Evolutionary conservation across 495 filamentous ascomycete genomes (phyloP), one percentile per base, ranked within the genome.

Genomic region (Amphirosellinia nigrospora): DNA sequence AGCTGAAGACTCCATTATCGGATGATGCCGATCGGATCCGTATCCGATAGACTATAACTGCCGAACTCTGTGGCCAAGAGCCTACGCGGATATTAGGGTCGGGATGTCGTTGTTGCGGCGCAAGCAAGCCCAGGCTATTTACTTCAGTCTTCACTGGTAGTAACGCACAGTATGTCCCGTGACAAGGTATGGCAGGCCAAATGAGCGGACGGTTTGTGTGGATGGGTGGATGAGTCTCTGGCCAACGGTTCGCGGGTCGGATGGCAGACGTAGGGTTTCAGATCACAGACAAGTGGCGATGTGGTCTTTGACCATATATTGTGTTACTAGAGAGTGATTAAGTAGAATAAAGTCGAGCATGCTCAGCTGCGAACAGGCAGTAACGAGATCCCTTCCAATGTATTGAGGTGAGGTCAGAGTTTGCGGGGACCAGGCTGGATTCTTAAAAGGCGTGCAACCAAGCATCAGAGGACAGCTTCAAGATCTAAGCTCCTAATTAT

Each of bases 1-100:
- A 52, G 69, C 58, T 64, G 70, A 61, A 70, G 62, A 70, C 59
- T 73, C 73, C 74, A 77, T 74, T 70, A 71, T 73, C 72, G 64
- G 64, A 70, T 69, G 32, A 19, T 48, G 10, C 19, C 9, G 38
- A 21, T 64, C 30, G 61, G n/a, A n/a, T 50, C 16, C 28, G 46
- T 5, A 32, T 62, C 26, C 10, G 23, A 43, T 38, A 36, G 26
- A 41, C n/a, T 34, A 7, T 26, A 41, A 61, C 13, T 16, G 28
- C 23, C 21, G 58, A 61, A 21, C 36, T 19, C 21, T 6, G 36
- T 4, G 7, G 8, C 19, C 30, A 11, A 4, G 7, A 9, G 21
- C 9, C 16, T 36, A 16, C 58, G 23, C 21, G 21, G 46, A 23
- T 28, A 46, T 43, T 32, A 3, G 39, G 26, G 15, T 16, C 39